Conservation (phyloP, 2,329 filamentous ascomycete species). For the Aspergillus aculeatus region DNA sequence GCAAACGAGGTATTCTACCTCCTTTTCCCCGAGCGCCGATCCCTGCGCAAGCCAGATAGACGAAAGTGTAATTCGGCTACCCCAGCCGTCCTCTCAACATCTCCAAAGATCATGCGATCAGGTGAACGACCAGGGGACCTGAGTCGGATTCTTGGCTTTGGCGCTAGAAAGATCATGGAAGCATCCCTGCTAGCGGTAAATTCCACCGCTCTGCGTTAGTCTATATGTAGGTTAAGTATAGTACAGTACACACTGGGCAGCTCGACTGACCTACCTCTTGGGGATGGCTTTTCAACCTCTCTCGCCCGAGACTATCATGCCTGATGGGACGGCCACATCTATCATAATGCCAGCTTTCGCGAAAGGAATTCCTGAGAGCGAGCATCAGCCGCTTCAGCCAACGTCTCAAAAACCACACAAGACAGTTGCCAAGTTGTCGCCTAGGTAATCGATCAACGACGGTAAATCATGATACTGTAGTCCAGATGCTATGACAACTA, state of each 20-base stretch:
- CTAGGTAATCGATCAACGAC: too few species aligned
- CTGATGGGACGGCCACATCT: neutral
- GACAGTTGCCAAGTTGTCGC: too few species aligned
- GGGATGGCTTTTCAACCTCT: neutral
- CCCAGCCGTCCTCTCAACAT: neutral
- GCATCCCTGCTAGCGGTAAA: conserved; percentile 19
- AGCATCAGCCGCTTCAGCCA: neutral
- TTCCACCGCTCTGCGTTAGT: conserved; percentile 17
- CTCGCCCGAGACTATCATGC: neutral
- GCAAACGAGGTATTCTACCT: neutral
- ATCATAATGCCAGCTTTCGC: neutral
- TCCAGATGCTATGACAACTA: too few species aligned
- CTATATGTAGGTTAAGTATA: neutral
- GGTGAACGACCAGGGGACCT: neutral
- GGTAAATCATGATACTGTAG: too few species aligned
- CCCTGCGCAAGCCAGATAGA: conserved; percentile 2
- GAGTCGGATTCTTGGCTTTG: conserved; percentile 26
- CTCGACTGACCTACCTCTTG: conserved; percentile 7
- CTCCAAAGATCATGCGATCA: conserved; percentile 2
- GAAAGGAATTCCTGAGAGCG: neutral
- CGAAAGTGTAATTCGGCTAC: neutral
- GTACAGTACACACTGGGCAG: neutral
- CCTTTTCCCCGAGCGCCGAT: conserved; percentile 7
- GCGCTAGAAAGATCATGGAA: conserved; percentile 36
- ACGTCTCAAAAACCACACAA: too few species aligned